Conservation (phyloP, 345 rosid genomes). For the Euphorbia tirucalli region DNA sequence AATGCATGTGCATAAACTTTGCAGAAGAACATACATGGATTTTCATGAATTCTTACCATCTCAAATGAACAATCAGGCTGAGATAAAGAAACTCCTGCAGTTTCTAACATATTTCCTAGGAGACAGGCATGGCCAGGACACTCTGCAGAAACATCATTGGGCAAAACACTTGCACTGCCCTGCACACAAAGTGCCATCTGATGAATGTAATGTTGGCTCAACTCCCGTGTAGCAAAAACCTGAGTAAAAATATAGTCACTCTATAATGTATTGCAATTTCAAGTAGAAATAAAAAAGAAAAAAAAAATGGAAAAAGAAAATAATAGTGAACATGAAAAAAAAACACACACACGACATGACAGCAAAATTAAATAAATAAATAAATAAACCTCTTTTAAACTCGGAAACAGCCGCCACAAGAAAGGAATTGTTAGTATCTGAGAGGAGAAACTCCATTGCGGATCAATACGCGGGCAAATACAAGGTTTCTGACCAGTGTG, state of each 20-base stretch:
- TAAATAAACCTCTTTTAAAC: constrained; percentile 62
- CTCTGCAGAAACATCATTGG: constrained; percentile 52
- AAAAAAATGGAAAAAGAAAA: background rate
- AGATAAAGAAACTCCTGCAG: constrained; percentile 69
- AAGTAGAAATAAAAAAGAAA: background rate
- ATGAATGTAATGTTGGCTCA: constrained; percentile 69
- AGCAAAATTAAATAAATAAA: constrained; percentile 8
- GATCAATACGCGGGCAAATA: constrained; percentile 62
- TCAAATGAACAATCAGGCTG: constrained; percentile 79
- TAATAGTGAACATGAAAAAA: background rate
- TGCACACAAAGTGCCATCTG: constrained; percentile 69
- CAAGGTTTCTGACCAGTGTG: constrained; percentile 69
- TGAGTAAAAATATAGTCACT: constrained; percentile 36
- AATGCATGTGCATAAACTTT: background rate
- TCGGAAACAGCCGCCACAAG: constrained; percentile 77
- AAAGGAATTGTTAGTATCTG: constrained; percentile 89
- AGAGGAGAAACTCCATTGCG: constrained; percentile 67
- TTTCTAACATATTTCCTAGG: constrained; percentile 84
- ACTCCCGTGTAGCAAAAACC: constrained; percentile 64
- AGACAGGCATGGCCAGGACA: constrained; percentile 86
- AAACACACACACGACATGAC: background rate
- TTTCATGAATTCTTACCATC: constrained; percentile 45
- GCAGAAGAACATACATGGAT: background rate
- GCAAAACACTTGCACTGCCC: constrained; percentile 57
- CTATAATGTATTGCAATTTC: background rate